Percentiles rank a stretch among this genome's conserved stretches.
phyloP scores from a whole-genome alignment of 208 protist genomes.

The Leishmania major region DNA sequence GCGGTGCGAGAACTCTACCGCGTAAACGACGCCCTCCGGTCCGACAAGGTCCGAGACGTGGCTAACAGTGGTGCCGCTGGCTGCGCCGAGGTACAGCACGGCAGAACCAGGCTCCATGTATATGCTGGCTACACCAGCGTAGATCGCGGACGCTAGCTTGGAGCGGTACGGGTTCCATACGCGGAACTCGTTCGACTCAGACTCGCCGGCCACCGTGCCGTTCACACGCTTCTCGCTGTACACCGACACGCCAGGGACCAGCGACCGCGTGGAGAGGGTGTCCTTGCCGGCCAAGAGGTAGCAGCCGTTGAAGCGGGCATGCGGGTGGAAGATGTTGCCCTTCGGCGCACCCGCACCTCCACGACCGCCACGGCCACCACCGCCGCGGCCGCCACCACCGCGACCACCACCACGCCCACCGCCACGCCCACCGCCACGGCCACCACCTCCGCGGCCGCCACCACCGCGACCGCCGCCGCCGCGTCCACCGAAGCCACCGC shows the following conservation, averaged over 20 bases:
- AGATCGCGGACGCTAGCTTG: slow-evolving; percentile 99
- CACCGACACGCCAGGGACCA: slow-evolving; percentile 98
- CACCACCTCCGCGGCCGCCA: slow-evolving; percentile 35
- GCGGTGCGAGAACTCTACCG: slow-evolving; percentile 99
- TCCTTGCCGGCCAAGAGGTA: slow-evolving; percentile 99
- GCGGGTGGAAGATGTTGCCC: slow-evolving; percentile 96
- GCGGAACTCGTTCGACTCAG: slow-evolving; percentile 98
- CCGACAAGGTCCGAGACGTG: slow-evolving; percentile 99
- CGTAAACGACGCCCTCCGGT: slow-evolving; percentile 98
- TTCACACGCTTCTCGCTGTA: slow-evolving; percentile 99
- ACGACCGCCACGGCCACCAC: slow-evolving; percentile 56
- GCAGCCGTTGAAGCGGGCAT: slow-evolving; percentile 96
- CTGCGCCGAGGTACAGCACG: slow-evolving; percentile 99
- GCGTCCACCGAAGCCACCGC: slow-evolving; percentile 37
- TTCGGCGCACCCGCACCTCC: slow-evolving; percentile 60
- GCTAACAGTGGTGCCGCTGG: slow-evolving; percentile 99
- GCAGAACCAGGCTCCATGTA: slow-evolving; percentile 98
- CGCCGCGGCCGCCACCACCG: slow-evolving; percentile 53
- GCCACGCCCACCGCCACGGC: slow-evolving; percentile 51
- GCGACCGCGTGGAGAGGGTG: slow-evolving; percentile 96
- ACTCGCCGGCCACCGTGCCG: slow-evolving; percentile 70
- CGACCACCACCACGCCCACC: slow-evolving; percentile 46
- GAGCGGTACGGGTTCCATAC: slow-evolving; percentile 99
- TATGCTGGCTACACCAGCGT: slow-evolving; percentile 98
- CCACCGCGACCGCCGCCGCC: slow-evolving; percentile 44